Evolutionary conservation across 1,284 basidiomycete genomes (phyloP).

Genomic region (Fistulina hepatica): DNA sequence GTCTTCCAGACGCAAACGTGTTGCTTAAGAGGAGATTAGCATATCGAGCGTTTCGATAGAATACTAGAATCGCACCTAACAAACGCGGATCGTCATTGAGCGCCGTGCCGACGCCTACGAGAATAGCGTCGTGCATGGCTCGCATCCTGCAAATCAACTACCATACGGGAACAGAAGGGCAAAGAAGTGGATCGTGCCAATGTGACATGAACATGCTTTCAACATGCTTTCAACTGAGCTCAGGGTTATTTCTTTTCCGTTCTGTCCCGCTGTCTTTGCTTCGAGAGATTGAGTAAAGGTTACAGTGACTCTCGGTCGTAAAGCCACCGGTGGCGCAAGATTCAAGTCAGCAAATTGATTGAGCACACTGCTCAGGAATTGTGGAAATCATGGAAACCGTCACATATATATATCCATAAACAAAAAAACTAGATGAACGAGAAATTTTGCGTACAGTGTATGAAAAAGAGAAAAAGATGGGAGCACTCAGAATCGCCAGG

Average conservation of each 20-base stretch:
- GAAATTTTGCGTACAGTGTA: too few relatives aligned
- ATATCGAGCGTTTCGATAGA: constrained; percentile 1
- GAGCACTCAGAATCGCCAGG: too few relatives aligned
- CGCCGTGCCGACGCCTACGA: constrained; percentile 86
- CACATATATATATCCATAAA: too few relatives aligned
- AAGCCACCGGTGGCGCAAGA: too few relatives aligned
- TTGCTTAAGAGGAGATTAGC: constrained; percentile 27
- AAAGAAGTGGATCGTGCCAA: constrained; percentile 40
- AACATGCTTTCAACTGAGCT: constrained; percentile 84
- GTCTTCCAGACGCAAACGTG: constrained; percentile 32
- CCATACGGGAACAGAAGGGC: neutral
- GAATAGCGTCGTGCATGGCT: constrained; percentile 84
- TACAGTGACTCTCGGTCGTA: constrained; percentile 67
- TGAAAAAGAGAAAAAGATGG: too few relatives aligned
- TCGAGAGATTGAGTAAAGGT: constrained; percentile 96
- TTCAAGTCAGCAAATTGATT: too few relatives aligned
- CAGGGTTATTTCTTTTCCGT: constrained; percentile 68
- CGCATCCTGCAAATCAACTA: constrained; percentile 49
- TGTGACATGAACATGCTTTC: constrained; percentile 95
- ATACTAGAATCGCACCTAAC: constrained; percentile 50
- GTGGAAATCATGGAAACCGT: too few relatives aligned
- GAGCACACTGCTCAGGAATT: too few relatives aligned
- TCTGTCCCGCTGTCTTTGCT: constrained; percentile 78
- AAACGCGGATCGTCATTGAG: constrained; percentile 90
- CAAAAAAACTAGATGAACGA: too few relatives aligned